Conservation (phyloP, 2,329 filamentous ascomycete genomes). For the Aspergillaceae sp. region DNA sequence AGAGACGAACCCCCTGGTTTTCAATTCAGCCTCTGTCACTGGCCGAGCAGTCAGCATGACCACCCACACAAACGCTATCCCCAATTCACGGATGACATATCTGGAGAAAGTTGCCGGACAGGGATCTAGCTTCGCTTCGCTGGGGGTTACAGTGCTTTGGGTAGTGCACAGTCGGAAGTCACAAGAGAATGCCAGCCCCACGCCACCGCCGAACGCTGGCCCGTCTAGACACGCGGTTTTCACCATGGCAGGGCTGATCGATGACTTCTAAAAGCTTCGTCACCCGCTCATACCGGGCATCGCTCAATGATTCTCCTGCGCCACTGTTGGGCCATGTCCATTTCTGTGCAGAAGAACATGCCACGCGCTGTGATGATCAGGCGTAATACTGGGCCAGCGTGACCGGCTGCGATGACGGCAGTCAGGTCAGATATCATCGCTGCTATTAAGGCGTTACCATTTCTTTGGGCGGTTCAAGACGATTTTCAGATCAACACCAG, state of each 20-base stretch:
- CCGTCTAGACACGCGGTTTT: conserved; percentile 38
- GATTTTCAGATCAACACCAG: conserved; percentile 24
- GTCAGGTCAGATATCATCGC: conserved; percentile 29
- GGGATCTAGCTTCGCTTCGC: conserved; percentile 34
- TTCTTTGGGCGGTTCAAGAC: conserved; percentile 27
- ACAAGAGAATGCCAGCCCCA: conserved; percentile 37
- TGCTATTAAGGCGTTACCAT: conserved; percentile 33
- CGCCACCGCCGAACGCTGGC: conserved; percentile 37
- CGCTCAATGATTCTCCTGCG: conserved; percentile 10
- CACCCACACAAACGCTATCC: conserved; percentile 27
- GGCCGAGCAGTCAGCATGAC: conserved; percentile 31
- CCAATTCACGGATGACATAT: conserved; percentile 34
- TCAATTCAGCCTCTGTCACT: conserved; percentile 21
- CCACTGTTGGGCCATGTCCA: conserved; percentile 27
- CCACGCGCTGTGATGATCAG: conserved; percentile 30
- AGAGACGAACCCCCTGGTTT: conserved; percentile 13
- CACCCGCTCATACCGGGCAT: conserved; percentile 14
- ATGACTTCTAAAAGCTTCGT: conserved; percentile 30
- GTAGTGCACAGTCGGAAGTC: conserved; percentile 26
- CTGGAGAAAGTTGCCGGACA: conserved; percentile 34
- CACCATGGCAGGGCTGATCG: conserved; percentile 30
- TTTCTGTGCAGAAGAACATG: conserved; percentile 36
- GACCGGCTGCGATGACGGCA: conserved; percentile 15
- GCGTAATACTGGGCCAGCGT: conserved; percentile 23
- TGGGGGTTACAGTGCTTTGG: conserved; percentile 23